Evolutionary conservation across 257 asterid species (phyloP).

Genomic region (Apocynum venetum): DNA sequence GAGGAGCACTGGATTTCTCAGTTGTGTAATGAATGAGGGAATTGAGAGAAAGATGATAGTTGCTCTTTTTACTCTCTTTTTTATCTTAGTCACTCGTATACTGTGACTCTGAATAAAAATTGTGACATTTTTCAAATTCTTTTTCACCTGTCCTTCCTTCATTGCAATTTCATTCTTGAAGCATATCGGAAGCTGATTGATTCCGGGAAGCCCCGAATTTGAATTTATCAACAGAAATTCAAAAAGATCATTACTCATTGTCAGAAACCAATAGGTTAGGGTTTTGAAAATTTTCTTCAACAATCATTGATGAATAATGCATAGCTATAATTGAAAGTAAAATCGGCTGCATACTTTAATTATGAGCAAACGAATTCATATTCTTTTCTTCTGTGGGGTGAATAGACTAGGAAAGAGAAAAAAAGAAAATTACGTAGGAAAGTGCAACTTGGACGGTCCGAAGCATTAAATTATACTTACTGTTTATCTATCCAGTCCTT

Average conservation of each 20-base stretch:
- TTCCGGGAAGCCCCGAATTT: background rate
- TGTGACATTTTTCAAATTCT: background rate
- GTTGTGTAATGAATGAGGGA: background rate
- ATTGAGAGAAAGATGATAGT: slow-evolving; percentile 28
- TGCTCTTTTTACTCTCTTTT: slow-evolving; percentile 8
- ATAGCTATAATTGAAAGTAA: background rate
- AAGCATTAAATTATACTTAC: background rate
- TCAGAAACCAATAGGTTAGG: background rate
- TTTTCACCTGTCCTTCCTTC: background rate
- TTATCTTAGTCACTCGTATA: slow-evolving; percentile 6
- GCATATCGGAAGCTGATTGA: background rate
- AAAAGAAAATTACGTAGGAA: background rate
- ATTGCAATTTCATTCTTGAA: background rate
- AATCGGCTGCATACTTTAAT: too few relatives aligned
- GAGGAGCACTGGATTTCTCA: slow-evolving; percentile 29
- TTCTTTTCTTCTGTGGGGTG: background rate
- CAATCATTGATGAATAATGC: slow-evolving; percentile 7
- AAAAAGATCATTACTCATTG: background rate
- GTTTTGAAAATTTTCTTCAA: background rate
- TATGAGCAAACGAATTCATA: background rate
- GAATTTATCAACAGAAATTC: background rate
- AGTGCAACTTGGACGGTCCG: background rate
- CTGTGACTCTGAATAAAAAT: slow-evolving; percentile 16
- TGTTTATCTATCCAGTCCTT: background rate
- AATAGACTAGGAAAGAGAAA: background rate